These are phyloP conservation scores for Dactylella cylindrospora DNA, from an alignment of 2,329 filamentous ascomycete genomes.

Conservation along the genomic window DNA sequence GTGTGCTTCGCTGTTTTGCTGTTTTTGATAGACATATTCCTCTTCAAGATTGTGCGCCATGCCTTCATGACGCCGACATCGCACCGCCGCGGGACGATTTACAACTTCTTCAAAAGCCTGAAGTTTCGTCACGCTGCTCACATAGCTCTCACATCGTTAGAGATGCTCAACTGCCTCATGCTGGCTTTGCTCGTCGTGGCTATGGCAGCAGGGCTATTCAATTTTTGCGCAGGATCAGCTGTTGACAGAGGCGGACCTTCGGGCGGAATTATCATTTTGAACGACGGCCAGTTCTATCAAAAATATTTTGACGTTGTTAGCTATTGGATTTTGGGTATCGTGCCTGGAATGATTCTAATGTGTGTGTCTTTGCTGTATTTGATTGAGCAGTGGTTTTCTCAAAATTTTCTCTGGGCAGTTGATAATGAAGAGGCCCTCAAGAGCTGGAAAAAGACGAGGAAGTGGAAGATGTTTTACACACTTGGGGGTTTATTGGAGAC, in stretches of 20 bases:
- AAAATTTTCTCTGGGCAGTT: conserved; percentile 45
- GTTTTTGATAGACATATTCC: conserved; percentile 52
- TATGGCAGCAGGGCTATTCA: conserved; percentile 54
- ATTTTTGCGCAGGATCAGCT: conserved; percentile 54
- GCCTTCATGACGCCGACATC: conserved; percentile 19
- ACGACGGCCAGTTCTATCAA: conserved; percentile 49
- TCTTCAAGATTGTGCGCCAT: conserved; percentile 46
- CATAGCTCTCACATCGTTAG: conserved; percentile 46
- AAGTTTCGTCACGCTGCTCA: conserved; percentile 15
- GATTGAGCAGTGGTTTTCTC: conserved; percentile 45
- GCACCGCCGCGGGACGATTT: conserved; percentile 13
- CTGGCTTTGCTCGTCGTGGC: conserved; percentile 52
- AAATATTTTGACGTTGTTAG: conserved; percentile 46
- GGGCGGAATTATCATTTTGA: conserved; percentile 55
- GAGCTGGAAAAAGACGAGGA: conserved; percentile 38
- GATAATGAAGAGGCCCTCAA: conserved; percentile 29
- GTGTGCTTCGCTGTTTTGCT: conserved; percentile 50
- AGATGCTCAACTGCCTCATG: conserved; percentile 52
- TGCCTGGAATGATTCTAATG: conserved; percentile 42
- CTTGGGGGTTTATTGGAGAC: conserved; percentile 23
- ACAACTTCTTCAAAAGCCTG: conserved; percentile 24
- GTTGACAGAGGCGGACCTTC: conserved; percentile 50
- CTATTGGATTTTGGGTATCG: conserved; percentile 46
- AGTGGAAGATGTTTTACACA: conserved; percentile 38
- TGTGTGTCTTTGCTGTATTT: conserved; percentile 22